Evolutionary conservation across 2,329 filamentous ascomycete genomes (phyloP).

Genomic region (Pseudopyrenochaeta lycopersici): DNA sequence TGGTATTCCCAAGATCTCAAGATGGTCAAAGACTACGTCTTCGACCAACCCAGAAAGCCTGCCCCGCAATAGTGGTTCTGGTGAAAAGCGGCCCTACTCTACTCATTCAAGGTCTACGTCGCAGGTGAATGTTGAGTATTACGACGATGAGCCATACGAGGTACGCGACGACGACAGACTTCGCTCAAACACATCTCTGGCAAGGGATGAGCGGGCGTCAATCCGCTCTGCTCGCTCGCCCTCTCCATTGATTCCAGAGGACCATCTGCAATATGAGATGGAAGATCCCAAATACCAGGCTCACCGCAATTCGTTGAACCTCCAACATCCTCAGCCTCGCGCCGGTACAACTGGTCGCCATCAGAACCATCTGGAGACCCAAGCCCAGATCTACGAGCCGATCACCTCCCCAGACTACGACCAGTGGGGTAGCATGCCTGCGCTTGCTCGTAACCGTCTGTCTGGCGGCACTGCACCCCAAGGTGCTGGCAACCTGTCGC

Average conservation of each 20-base stretch:
- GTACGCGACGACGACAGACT: conserved; percentile 66
- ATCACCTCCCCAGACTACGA: conserved; percentile 53
- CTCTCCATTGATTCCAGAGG: conserved; percentile 62
- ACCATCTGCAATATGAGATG: conserved; percentile 53
- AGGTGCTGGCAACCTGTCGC: conserved; percentile 45
- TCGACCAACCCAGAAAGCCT: conserved; percentile 85
- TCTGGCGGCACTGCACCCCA: conserved; percentile 44
- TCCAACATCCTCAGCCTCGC: conserved; percentile 81
- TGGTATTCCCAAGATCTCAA: conserved; percentile 81
- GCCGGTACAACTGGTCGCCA: conserved; percentile 78
- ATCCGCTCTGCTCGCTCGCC: conserved; percentile 55
- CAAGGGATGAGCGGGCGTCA: conserved; percentile 26
- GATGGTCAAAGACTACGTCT: conserved; percentile 96
- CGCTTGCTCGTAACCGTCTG: conserved; percentile 51
- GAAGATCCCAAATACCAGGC: conserved; percentile 82
- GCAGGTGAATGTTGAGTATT: conserved; percentile 69
- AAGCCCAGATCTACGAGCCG: conserved; percentile 72
- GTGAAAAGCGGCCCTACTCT: conserved; percentile 69
- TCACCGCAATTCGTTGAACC: conserved; percentile 80
- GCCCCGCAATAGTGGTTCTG: conserved; percentile 66
- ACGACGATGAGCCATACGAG: conserved; percentile 67
- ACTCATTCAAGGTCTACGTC: conserved; percentile 80
- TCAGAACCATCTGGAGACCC: conserved; percentile 75
- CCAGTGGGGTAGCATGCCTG: conserved; percentile 59
- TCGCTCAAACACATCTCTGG: conserved; percentile 51